A percentile compares a stretch with the other conserved stretches of the same genome.
Conservation (phyloP, 306 rosid species). For the Dryas alaskensis region DNA sequence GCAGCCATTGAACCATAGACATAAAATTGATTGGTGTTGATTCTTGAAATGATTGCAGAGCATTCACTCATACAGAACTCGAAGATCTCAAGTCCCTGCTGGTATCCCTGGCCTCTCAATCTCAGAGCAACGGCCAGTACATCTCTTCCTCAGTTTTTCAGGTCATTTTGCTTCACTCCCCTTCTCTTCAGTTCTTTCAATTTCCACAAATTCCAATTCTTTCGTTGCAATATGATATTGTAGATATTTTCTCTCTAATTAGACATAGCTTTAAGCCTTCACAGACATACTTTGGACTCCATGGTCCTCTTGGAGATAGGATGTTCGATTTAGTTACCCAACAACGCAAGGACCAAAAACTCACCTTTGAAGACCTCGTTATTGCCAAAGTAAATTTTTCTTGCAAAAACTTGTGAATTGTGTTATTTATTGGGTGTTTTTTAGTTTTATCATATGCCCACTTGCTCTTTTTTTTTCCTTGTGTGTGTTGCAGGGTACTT, state of each 20-base stretch:
- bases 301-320: constrained; percentile 70
- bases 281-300: constrained; percentile 58
- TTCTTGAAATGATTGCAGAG: constrained; percentile 41
- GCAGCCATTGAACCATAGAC: background rate
- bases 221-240: background rate
- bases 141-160: constrained; percentile 63
- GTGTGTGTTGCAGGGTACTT: constrained; percentile 55
- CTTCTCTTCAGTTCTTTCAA: background rate
- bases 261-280: background rate
- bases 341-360: constrained; percentile 67
- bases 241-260: background rate
- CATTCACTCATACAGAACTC: constrained; percentile 61
- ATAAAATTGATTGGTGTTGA: no score
- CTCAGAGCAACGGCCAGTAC: constrained; percentile 45
- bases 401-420: background rate
- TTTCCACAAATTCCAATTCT: background rate
- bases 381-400: constrained; percentile 58
- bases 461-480: constrained; percentile 5
- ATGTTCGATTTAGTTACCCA: constrained; percentile 68
- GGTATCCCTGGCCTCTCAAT: constrained; percentile 55
- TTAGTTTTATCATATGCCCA: background rate
- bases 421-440: background rate
- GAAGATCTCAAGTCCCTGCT: constrained; percentile 59
- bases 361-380: constrained; percentile 81
- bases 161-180: constrained; percentile 33